Conservation (phyloP, 2,329 filamentous ascomycete genomes). For the Tolypocladium sp. region DNA sequence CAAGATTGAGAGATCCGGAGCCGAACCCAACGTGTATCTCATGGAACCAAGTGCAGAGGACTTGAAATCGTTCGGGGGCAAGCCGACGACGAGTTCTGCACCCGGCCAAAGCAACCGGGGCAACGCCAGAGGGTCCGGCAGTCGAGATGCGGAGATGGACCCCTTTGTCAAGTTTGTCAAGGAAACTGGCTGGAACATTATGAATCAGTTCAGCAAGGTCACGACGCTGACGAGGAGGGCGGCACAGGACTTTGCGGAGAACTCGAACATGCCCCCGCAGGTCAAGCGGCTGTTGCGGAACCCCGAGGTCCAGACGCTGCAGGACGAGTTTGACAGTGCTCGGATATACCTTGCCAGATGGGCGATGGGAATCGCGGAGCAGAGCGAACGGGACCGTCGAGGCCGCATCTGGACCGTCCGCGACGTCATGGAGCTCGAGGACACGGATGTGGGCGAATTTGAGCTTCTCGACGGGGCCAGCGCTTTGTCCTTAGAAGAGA, state of each 20-base stretch:
- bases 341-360: conserved; percentile 88
- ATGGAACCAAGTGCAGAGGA: conserved; percentile 84
- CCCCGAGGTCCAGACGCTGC: conserved; percentile 87
- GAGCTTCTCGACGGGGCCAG: conserved; percentile 80
- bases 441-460: conserved; percentile 92
- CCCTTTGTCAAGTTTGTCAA: conserved; percentile 89
- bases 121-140: conserved; percentile 25
- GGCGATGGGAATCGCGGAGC: conserved; percentile 98
- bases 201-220: conserved; percentile 95
- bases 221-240: conserved; percentile 91
- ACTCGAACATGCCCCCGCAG: conserved; percentile 83
- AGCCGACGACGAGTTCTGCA: conserved; percentile 37
- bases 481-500: conserved; percentile 65
- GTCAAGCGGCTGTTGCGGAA: conserved; percentile 77
- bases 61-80: conserved; percentile 66
- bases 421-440: conserved; percentile 87
- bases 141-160: conserved; percentile 70
- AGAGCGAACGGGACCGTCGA: conserved; percentile 79
- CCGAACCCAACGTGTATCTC: conserved; percentile 85
- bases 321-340: conserved; percentile 96
- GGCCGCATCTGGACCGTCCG: conserved; percentile 88
- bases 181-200: conserved; percentile 89
- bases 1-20: conserved; percentile 69
- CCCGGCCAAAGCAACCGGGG: conserved; percentile 11
- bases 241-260: conserved; percentile 85